phyloP scores from a whole-genome alignment of 2,329 filamentous ascomycete species.

The Botrytis porri region DNA sequence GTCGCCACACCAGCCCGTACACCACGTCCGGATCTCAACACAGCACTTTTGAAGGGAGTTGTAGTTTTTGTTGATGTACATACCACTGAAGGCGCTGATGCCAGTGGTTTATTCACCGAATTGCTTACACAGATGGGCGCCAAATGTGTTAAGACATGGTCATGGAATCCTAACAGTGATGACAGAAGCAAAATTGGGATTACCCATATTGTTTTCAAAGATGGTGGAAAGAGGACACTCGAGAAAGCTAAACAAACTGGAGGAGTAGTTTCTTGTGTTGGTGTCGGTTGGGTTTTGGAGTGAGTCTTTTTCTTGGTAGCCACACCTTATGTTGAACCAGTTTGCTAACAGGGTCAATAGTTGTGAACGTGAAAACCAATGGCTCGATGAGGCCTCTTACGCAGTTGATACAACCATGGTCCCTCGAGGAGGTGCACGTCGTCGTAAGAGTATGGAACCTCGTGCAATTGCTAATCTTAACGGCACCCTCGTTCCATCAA shows the following conservation, averaged over 20 bases:
- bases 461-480: constrained; percentile 66
- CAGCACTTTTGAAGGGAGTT: constrained; percentile 61
- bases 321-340: constrained; percentile 26
- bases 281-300: constrained; percentile 86
- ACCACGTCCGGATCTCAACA: constrained; percentile 52
- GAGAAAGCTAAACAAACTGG: constrained; percentile 73
- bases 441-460: constrained; percentile 80
- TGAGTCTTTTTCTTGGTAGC: constrained; percentile 47
- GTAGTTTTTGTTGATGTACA: constrained; percentile 82
- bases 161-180: constrained; percentile 54
- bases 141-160: constrained; percentile 72
- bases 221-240: constrained; percentile 75
- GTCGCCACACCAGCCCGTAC: constrained; percentile 56
- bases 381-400: constrained; percentile 72
- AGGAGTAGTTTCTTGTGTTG: constrained; percentile 79
- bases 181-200: constrained; percentile 60
- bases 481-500: constrained; percentile 54
- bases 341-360: constrained; percentile 43
- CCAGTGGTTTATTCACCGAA: constrained; percentile 76
- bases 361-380: constrained; percentile 72
- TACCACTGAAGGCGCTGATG: constrained; percentile 76
- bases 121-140: constrained; percentile 80
- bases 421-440: constrained; percentile 67
- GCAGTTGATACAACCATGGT: constrained; percentile 64
- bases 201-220: constrained; percentile 88